Base-by-base conservation (phyloP, 2,329 filamentous ascomycete species). In the Arthrinium puccinioides region DNA sequence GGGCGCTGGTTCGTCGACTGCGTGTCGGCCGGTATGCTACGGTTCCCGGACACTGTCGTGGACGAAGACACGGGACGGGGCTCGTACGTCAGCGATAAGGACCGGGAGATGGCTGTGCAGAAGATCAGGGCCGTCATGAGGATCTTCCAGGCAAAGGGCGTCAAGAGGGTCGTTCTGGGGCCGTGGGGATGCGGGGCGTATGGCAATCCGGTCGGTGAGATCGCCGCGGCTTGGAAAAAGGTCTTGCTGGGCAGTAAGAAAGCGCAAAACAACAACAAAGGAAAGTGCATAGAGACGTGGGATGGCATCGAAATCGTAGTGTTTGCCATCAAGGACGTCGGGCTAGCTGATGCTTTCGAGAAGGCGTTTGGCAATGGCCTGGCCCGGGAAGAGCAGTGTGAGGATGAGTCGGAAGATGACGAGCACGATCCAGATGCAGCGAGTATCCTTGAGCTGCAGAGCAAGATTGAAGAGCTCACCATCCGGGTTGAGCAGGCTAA, bases 141-240 rank as follows among this genome's bases (percentile, higher is more conserved):
- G 2, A 68, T 81, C 5, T 62, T 66, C 3, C 53, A 62, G 8
- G 49, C 57, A 2, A 67, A 66, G 40, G 68, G 70, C 0, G 62
- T 62, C 4, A 61, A 57, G 25, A 67, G 60, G 38, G 47, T 82
- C 0, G 71, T 83, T 0, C 59, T 82, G 0, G 79, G 79, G 0
- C 76, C 78, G 0, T 82, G 77, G 76, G 79, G 79, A 0, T 81
- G 76, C 42, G 78, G 78, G 3, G 74, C 74, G 0, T 77, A 79
- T 40, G 76, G 74, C 0, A 82, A 82, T 43, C 79, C 78, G 0
- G 67, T 78, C 0, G 57, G 57, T 2, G 75, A 82, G 52, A 59
- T 82, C 21, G 76, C 77, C 11, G 56, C 60, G 14, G 65, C 70
- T 1, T 83, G 78, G 69, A 63, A 60, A 41, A 65, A 59, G 40